Percentiles rank a stretch among this genome's conserved stretches.
Evolutionary conservation across 768 basidiomycete species (phyloP).

Genomic region (Suillus sp.): DNA sequence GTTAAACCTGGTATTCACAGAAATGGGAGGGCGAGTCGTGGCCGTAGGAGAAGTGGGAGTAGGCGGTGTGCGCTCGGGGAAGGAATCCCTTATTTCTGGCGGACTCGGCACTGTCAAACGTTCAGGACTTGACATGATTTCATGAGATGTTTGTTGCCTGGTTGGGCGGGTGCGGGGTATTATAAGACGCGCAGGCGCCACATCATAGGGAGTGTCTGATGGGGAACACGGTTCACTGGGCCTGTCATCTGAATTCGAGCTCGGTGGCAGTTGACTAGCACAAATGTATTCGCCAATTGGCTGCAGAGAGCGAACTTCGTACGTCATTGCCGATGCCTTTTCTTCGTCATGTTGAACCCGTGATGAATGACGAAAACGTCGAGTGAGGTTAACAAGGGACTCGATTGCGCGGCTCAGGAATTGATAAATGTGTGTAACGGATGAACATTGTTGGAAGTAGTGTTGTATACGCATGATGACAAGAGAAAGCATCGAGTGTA

Average conservation of each 20-base stretch:
- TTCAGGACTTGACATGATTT: constrained; percentile 1
- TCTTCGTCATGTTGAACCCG: constrained; percentile 3
- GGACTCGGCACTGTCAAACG: neutral
- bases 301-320: neutral
- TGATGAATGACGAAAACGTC: neutral
- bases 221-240: constrained; percentile 10
- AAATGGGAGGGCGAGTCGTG: constrained; percentile 5
- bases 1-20: constrained; percentile 7
- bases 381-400: neutral
- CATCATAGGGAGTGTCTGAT: constrained; percentile 11
- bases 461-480: constrained; percentile 1
- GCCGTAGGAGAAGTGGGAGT: neutral
- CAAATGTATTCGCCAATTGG: neutral
- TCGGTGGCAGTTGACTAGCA: constrained; percentile 3
- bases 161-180: constrained; percentile 9
- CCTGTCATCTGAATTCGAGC: neutral
- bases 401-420: constrained; percentile 6
- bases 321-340: neutral
- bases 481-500: neutral
- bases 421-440: neutral
- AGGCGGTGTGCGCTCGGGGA: neutral
- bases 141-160: constrained; percentile 8
- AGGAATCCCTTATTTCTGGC: constrained; percentile 1
- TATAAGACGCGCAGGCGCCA: neutral
- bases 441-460: neutral